These are phyloP conservation scores for Fusarium ramigenum DNA, from an alignment of 2,329 filamentous ascomycete genomes.

Conservation along the genomic window DNA sequence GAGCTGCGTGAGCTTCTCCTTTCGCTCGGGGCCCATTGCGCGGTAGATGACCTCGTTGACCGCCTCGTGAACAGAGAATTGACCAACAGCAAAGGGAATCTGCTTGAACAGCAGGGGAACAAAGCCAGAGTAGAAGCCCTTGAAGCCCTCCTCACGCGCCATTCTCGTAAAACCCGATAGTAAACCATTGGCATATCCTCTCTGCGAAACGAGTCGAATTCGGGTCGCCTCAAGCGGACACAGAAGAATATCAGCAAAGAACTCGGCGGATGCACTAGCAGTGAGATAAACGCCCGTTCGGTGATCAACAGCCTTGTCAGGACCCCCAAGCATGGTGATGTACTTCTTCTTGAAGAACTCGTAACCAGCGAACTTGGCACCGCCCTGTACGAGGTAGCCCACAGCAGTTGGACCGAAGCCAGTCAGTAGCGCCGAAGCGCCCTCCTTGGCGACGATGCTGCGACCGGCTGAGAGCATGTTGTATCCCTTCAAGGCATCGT, in stretches of 20 bases:
- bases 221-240: constrained; percentile 89
- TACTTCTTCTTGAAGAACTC: constrained; percentile 93
- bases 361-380: constrained; percentile 91
- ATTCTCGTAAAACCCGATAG: constrained; percentile 79
- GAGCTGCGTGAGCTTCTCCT: constrained; percentile 73
- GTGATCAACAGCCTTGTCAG: constrained; percentile 54
- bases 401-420: constrained; percentile 87
- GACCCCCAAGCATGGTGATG: constrained; percentile 72
- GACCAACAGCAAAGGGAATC: constrained; percentile 92
- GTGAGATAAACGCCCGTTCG: constrained; percentile 75
- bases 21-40: constrained; percentile 70
- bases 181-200: constrained; percentile 78
- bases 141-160: constrained; percentile 76
- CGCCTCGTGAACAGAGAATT: constrained; percentile 94
- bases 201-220: constrained; percentile 82
- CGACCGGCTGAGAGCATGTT: constrained; percentile 83
- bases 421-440: constrained; percentile 80
- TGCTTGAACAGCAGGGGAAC: constrained; percentile 88
- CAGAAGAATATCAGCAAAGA: constrained; percentile 81
- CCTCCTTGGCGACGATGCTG: constrained; percentile 81
- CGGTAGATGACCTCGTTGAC: constrained; percentile 81
- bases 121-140: constrained; percentile 91
- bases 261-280: constrained; percentile 74
- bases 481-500: constrained; percentile 84
- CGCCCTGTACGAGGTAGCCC: constrained; percentile 89